Conservation (phyloP, 2,329 filamentous ascomycete species). For the Diaporthe citriasiana region DNA sequence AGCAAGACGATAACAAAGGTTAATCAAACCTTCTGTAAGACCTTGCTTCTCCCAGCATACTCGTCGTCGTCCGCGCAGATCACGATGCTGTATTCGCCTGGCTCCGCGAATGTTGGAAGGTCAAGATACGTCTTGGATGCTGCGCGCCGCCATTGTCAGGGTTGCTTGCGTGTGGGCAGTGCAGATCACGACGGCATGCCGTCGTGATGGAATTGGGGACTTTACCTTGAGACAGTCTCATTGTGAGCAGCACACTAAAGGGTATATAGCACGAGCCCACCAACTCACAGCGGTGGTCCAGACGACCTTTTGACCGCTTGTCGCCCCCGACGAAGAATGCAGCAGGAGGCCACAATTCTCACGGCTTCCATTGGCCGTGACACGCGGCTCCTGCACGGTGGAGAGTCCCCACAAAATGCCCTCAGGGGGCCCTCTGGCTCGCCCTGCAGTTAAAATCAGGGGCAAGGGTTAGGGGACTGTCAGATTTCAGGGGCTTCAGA, state of each 20-base stretch:
- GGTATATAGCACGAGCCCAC: constrained; percentile 41
- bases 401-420: constrained; percentile 33
- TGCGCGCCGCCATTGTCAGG: constrained; percentile 39
- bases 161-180: constrained; percentile 2
- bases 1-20: background rate
- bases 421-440: constrained; percentile 16
- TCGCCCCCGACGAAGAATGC: constrained; percentile 37
- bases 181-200: background rate
- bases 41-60: constrained; percentile 41
- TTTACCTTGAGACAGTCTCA: constrained; percentile 43
- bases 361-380: constrained; percentile 36
- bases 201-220: constrained; percentile 3
- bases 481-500: constrained; percentile 33
- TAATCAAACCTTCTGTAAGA: constrained; percentile 41
- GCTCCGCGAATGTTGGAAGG: constrained; percentile 42
- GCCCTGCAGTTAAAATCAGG: constrained; percentile 27
- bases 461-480: constrained; percentile 31
- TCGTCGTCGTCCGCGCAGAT: constrained; percentile 43
- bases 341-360: constrained; percentile 38
- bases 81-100: constrained; percentile 42
- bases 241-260: constrained; percentile 40
- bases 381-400: constrained; percentile 35
- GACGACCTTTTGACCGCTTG: constrained; percentile 42
- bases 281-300: constrained; percentile 37
- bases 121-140: constrained; percentile 43